phyloP scores from a whole-genome alignment of 2,329 filamentous ascomycete species.

The Aspergillus novofumigatus region DNA sequence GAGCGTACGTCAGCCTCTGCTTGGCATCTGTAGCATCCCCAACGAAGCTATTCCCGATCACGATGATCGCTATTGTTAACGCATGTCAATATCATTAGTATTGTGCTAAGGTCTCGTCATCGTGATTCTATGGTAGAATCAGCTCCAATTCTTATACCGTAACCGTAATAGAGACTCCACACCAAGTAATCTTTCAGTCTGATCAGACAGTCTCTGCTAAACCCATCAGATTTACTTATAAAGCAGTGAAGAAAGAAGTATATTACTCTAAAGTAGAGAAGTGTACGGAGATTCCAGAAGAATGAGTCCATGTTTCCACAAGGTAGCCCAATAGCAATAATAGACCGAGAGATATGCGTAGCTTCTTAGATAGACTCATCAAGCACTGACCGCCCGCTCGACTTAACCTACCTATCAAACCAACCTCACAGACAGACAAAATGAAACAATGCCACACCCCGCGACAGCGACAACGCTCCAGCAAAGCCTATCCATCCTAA shows the following conservation, averaged over 20 bases:
- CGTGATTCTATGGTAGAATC: not conserved
- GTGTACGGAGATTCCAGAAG: too few relatives aligned
- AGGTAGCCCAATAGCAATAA: not conserved
- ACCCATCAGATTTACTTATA: too few relatives aligned
- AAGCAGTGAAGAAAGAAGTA: too few relatives aligned
- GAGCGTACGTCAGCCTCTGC: conserved; percentile 1
- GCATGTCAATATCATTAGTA: not conserved
- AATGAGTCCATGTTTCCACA: not conserved
- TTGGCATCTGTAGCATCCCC: not conserved
- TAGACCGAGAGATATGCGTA: not conserved
- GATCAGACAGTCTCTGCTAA: too few relatives aligned
- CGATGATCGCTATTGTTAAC: not conserved
- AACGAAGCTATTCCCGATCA: not conserved
- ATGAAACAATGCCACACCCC: not conserved
- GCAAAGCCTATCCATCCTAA: conserved; percentile 3
- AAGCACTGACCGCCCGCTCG: not conserved
- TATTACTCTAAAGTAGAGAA: too few relatives aligned
- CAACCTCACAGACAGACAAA: not conserved
- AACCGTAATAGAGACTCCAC: not conserved
- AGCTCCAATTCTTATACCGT: not conserved
- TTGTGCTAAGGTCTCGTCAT: not conserved
- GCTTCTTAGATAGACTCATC: not conserved
- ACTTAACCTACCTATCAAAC: not conserved
- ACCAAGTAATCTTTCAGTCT: too few relatives aligned
- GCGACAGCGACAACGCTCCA: conserved; percentile 1